Evolutionary conservation across 1,139 yeast species (phyloP).

Genomic region (Kodamaea fungicola): DNA sequence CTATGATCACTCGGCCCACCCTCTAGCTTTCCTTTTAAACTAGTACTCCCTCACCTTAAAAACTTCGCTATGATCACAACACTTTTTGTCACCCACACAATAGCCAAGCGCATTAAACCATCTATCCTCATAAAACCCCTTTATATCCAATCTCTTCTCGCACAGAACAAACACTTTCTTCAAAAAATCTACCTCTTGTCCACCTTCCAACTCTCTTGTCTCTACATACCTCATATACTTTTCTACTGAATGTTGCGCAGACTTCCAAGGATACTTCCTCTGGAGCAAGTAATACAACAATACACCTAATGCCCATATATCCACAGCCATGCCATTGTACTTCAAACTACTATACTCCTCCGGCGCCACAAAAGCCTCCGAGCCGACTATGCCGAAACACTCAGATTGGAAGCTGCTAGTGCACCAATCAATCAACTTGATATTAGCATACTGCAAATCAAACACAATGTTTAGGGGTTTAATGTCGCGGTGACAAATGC

Average conservation of each 20-base stretch:
- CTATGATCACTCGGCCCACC: too few species aligned
- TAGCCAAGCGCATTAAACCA: conserved; percentile 1
- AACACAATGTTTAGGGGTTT: conserved; percentile 39
- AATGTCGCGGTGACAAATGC: conserved; percentile 41
- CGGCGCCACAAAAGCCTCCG: conserved; percentile 45
- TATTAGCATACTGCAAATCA: conserved; percentile 15
- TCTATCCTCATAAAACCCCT: conserved; percentile 1
- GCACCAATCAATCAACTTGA: conserved; percentile 42
- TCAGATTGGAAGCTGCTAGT: conserved; percentile 19
- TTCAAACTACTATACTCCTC: conserved; percentile 35
- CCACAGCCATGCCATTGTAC: conserved; percentile 41
- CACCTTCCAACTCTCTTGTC: not conserved
- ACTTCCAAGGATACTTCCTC: conserved; percentile 33
- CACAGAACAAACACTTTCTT: not conserved
- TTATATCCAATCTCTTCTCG: conserved; percentile 3
- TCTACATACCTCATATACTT: conserved; percentile 2
- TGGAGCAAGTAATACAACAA: conserved; percentile 28
- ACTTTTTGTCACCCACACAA: not conserved
- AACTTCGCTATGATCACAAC: too few species aligned
- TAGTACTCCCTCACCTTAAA: too few species aligned
- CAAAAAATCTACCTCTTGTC: not conserved
- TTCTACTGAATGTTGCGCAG: conserved; percentile 24
- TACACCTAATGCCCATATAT: conserved; percentile 51
- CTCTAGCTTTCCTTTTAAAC: too few species aligned
- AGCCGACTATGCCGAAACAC: conserved; percentile 50